These are phyloP conservation scores for Raphanus raphanistrum DNA, from an alignment of 345 rosid genomes.

Conservation along the genomic window DNA sequence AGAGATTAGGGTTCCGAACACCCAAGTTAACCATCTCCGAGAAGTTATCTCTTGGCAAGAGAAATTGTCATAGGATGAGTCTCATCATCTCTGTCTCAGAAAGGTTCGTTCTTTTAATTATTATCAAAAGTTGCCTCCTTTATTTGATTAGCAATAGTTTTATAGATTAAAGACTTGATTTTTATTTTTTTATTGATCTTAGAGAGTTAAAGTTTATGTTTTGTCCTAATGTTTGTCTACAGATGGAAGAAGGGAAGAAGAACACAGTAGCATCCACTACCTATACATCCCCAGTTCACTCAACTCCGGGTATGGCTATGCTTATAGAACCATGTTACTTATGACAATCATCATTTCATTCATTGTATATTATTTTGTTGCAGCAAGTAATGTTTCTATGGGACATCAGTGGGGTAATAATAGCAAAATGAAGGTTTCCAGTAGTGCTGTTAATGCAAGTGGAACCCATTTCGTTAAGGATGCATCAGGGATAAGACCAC, in stretches of 20 bases:
- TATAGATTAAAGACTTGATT: neutral
- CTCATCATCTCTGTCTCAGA: too few relatives aligned
- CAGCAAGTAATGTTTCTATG: constrained; percentile 37
- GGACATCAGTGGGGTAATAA: constrained; percentile 48
- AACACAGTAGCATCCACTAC: constrained; percentile 49
- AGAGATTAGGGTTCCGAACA: constrained; percentile 61
- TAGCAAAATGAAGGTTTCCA: constrained; percentile 45
- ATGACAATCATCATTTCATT: constrained; percentile 30
- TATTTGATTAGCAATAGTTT: neutral
- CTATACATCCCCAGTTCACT: constrained; percentile 41
- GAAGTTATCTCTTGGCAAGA: constrained; percentile 59
- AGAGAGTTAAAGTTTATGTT: neutral
- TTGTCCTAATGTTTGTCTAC: constrained; percentile 8
- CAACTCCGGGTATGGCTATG: constrained; percentile 33
- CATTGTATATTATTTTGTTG: constrained; percentile 28
- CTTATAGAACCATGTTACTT: constrained; percentile 36
- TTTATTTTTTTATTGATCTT: neutral
- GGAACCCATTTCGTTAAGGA: constrained; percentile 52
- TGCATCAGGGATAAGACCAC: constrained; percentile 47
- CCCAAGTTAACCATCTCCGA: constrained; percentile 71
- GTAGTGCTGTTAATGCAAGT: constrained; percentile 45
- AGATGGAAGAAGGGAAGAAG: constrained; percentile 88
- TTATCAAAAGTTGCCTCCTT: too few relatives aligned
- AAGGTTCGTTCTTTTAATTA: constrained; percentile 53
- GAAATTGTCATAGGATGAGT: too few relatives aligned